Percentiles rank a stretch among this genome's conserved stretches.
phyloP scores from a whole-genome alignment of 495 filamentous ascomycete species.

The Wilcoxina mikolae region DNA sequence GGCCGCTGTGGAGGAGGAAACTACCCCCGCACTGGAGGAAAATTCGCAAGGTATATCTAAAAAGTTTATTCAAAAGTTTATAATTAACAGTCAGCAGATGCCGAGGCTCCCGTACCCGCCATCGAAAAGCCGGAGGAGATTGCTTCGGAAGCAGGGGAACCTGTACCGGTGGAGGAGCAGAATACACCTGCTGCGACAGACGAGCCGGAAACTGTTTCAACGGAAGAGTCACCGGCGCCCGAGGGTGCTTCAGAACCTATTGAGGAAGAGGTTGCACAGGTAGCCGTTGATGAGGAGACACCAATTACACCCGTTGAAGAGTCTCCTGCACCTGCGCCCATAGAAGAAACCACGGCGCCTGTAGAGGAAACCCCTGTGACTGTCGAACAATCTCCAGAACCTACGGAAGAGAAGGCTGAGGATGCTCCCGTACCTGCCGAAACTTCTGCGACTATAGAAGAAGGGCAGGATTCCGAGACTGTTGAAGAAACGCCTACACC shows the following conservation, averaged over 20 bases:
- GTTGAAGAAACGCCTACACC: neutral
- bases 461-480: neutral
- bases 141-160: too few relatives aligned
- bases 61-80: neutral
- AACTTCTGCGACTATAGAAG: neutral
- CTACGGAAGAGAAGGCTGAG: neutral
- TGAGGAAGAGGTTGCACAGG: too few relatives aligned
- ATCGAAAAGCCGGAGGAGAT: neutral
- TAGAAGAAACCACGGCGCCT: slow-evolving; percentile 9
- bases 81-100: neutral
- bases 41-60: neutral
- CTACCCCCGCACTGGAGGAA: neutral
- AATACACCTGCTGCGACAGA: too few relatives aligned
- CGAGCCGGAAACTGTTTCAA: too few relatives aligned
- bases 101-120: slow-evolving; percentile 5
- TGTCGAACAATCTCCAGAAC: neutral
- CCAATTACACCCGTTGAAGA: slow-evolving; percentile 12
- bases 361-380: slow-evolving; percentile 4
- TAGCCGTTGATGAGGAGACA: too few relatives aligned
- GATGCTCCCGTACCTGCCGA: slow-evolving; percentile 2
- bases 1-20: slow-evolving; percentile 11
- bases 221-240: too few relatives aligned
- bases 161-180: too few relatives aligned
- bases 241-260: too few relatives aligned
- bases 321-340: slow-evolving; percentile 12